A percentile compares a stretch with the other conserved stretches of the same genome.
Evolutionary conservation across 1,284 basidiomycete genomes (phyloP).

Genomic region (Ceratobasidium sp.): DNA sequence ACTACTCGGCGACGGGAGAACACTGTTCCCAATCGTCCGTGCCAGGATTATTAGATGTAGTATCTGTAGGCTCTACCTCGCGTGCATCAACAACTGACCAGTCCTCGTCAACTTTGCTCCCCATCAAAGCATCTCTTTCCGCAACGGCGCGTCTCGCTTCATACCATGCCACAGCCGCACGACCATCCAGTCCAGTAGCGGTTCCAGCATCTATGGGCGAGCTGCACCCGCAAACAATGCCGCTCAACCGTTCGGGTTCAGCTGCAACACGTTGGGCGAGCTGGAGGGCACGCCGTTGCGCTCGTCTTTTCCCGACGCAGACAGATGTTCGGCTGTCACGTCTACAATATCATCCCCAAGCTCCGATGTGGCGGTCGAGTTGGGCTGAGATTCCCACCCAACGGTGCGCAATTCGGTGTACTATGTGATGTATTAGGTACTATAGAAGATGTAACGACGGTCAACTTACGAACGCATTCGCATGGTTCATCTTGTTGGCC

Average conservation of each 20-base stretch:
- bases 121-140: slow-evolving; percentile 34
- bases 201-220: slow-evolving; percentile 22
- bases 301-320: slow-evolving; percentile 39
- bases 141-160: slow-evolving; percentile 40
- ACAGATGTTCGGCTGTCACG: slow-evolving; percentile 24
- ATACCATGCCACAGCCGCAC: slow-evolving; percentile 37
- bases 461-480: slow-evolving; percentile 54
- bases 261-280: slow-evolving; percentile 32
- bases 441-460: slow-evolving; percentile 14
- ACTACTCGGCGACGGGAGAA: slow-evolving; percentile 24
- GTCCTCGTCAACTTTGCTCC: not conserved
- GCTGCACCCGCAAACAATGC: slow-evolving; percentile 30
- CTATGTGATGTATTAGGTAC: slow-evolving; percentile 16
- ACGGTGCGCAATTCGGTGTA: slow-evolving; percentile 23
- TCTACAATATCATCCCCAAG: slow-evolving; percentile 35
- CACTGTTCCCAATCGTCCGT: slow-evolving; percentile 35
- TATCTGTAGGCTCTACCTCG: slow-evolving; percentile 22
- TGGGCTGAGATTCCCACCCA: slow-evolving; percentile 25
- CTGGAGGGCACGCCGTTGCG: slow-evolving; percentile 38
- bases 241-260: slow-evolving; percentile 39
- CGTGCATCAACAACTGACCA: slow-evolving; percentile 30
- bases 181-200: slow-evolving; percentile 30
- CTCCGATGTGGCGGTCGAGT: slow-evolving; percentile 31
- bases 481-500: slow-evolving; percentile 94
- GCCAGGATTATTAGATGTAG: slow-evolving; percentile 10